Evolutionary conservation across 2,329 filamentous ascomycete genomes (phyloP).

Genomic region (Sarocladium strictum): DNA sequence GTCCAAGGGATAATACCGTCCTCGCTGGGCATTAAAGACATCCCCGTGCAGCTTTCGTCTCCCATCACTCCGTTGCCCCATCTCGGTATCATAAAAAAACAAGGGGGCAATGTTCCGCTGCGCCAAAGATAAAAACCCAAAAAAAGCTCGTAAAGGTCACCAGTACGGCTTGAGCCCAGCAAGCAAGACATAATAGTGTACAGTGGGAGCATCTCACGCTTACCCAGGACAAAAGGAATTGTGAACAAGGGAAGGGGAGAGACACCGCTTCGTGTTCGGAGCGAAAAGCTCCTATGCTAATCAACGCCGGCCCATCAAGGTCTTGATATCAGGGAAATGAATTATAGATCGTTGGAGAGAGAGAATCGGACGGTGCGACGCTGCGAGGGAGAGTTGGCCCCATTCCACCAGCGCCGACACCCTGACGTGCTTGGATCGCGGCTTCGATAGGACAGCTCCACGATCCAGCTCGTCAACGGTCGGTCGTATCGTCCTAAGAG

Average conservation of each 20-base stretch:
- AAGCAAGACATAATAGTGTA: neutral
- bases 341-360: neutral
- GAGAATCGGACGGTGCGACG: neutral
- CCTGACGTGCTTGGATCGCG: neutral
- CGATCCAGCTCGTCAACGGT: neutral
- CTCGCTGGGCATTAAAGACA: neutral
- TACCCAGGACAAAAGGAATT: neutral
- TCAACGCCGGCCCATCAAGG: conserved; percentile 3
- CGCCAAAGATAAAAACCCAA: conserved; percentile 2
- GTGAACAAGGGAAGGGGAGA: neutral
- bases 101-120: neutral
- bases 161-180: no score
- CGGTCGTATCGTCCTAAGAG: neutral
- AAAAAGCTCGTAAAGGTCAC: neutral
- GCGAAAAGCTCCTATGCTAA: neutral
- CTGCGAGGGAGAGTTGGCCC: neutral
- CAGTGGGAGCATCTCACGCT: neutral
- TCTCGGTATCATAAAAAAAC: conserved; percentile 4
- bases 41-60: neutral
- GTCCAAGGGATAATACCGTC: neutral
- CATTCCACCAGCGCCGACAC: neutral
- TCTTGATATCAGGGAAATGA: neutral
- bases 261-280: neutral
- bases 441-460: neutral
- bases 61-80: neutral